Evolutionary conservation across 805 yeast species (phyloP).

Genomic region (Candida pini): DNA sequence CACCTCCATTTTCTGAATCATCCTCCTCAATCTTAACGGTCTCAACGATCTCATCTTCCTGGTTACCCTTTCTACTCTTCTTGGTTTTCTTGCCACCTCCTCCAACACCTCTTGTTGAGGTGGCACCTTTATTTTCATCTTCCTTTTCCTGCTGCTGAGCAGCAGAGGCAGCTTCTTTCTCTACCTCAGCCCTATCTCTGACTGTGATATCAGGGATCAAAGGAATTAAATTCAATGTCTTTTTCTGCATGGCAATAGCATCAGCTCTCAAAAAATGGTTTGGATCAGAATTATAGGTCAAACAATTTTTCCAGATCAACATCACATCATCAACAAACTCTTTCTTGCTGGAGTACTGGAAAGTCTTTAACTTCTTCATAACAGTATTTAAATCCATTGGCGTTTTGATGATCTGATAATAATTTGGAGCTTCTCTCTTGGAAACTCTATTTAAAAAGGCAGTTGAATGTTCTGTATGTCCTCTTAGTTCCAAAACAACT

Average conservation of each 20-base stretch:
- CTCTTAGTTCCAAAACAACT: constrained; percentile 83
- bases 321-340: constrained; percentile 93
- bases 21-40: constrained; percentile 3
- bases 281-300: constrained; percentile 92
- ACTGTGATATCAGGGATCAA: constrained; percentile 85
- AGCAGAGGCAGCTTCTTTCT: constrained; percentile 50
- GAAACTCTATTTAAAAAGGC: constrained; percentile 95
- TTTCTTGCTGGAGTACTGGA: constrained; percentile 76
- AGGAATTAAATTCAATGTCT: constrained; percentile 68
- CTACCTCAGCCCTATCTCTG: constrained; percentile 66
- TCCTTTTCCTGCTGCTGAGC: constrained; percentile 35
- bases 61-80: constrained; percentile 34
- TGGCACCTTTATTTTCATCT: constrained; percentile 16
- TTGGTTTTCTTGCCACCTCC: constrained; percentile 29
- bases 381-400: constrained; percentile 98
- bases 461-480: constrained; percentile 93
- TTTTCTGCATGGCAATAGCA: constrained; percentile 94
- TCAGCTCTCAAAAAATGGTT: constrained; percentile 85
- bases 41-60: constrained; percentile 7
- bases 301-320: constrained; percentile 93
- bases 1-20: constrained; percentile 1
- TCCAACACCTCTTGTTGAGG: constrained; percentile 30
- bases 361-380: constrained; percentile 76
- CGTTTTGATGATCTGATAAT: constrained; percentile 78
- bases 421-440: constrained; percentile 96